Base-by-base conservation (phyloP, 2,329 filamentous ascomycete genomes). In the Neobulgaria alba region DNA sequence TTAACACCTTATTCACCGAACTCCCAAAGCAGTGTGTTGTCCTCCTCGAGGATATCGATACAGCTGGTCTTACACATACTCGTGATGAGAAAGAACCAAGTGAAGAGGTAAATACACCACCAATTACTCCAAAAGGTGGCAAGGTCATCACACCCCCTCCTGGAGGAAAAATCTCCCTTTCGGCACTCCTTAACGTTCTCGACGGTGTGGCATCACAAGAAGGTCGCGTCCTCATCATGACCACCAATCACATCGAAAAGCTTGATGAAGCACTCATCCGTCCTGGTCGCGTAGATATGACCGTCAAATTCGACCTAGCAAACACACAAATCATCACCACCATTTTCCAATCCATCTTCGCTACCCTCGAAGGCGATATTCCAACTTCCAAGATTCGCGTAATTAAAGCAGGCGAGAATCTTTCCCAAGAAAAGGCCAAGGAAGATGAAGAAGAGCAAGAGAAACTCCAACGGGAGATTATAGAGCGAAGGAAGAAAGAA, bases 21-120 rank as follows among this genome's bases (percentile, higher is more conserved):
- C 72, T 88, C 3, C 83, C 83, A 0, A 71, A 71, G 10, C 75
- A 78, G 36, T 87, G 83, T 48, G 74, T 87, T 12, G 78, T 88
- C 1, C 70, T 88, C 1, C 72, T 88, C 3, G 83, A 88, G 57
- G 83, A 88, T 49, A 82, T 88, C 40, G 83, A 88, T 57, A 80
- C 73, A 1, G 82, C 81, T 2, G 82, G 82, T 4, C 67, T 86
- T 31, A 81, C 78, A 0, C 73, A 81, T 49, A 49, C 53, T 33
- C 45, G 51, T 41, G 42, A 57, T 42, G 39, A 55, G 45, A 17
- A 50, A 48, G 17, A 40, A 46, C 29, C 20, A 30, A 31, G 43
- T 9, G 9, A 26, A 9, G 47, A 46, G 8, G 30, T 49, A 20
- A 23, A 41, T 3, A 46, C 49, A 18, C 37, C 38, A 39, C 48